These are phyloP conservation scores for Berberis vulgaris DNA, from an alignment of 164 flowering plant species.

Conservation along the genomic window DNA sequence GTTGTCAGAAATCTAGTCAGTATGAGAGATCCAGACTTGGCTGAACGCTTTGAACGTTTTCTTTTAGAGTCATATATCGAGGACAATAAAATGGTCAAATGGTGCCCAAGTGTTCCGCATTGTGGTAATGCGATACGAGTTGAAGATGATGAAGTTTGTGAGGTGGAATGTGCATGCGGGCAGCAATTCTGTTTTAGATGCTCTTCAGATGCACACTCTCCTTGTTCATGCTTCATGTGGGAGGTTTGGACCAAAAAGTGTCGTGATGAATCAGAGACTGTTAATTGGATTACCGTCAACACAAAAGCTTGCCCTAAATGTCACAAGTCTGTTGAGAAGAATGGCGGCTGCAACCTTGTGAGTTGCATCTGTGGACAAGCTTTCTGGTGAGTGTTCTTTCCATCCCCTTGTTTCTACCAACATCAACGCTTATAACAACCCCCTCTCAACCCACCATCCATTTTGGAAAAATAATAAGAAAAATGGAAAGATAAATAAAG, in stretches of 20 bases:
- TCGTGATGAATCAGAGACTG: conserved; percentile 71
- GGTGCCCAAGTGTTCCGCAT: conserved; percentile 96
- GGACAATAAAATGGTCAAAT: conserved; percentile 74
- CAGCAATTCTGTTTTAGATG: conserved; percentile 82
- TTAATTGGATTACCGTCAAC: conserved; percentile 74
- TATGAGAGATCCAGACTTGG: conserved; percentile 47
- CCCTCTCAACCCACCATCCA: no score
- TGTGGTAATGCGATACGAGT: conserved; percentile 93
- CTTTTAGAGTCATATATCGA: conserved; percentile 83
- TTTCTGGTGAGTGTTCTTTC: conserved; percentile 57
- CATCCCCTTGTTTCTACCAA: not conserved
- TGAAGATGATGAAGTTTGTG: conserved; percentile 59
- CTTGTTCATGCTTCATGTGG: conserved; percentile 94
- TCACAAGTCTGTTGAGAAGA: conserved; percentile 77
- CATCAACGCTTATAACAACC: not conserved
- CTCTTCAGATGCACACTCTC: conserved; percentile 77
- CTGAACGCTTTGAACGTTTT: conserved; percentile 73
- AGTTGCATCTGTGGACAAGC: conserved; percentile 69
- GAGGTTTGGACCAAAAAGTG: conserved; percentile 79
- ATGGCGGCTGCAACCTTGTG: conserved; percentile 85
- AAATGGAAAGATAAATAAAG: no score
- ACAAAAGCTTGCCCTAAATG: conserved; percentile 90
- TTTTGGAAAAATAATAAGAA: no score
- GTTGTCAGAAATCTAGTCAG: conserved; percentile 53
- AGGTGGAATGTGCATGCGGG: conserved; percentile 86